Evolutionary conservation across 2,329 filamentous ascomycete species (phyloP).

Genomic region (Aureobasidium pullulans): DNA sequence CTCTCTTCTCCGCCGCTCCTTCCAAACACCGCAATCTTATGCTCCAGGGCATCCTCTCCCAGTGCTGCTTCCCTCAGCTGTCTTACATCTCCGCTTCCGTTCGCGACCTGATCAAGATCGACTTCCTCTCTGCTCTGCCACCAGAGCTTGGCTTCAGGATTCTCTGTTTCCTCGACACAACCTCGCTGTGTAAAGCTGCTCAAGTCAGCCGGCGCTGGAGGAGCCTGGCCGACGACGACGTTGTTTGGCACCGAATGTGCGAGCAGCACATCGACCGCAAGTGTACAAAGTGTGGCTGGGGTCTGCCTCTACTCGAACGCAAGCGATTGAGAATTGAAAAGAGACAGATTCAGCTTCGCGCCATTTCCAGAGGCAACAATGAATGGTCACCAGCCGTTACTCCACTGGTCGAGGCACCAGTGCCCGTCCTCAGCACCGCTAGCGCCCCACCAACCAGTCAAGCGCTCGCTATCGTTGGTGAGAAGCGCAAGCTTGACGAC

Average conservation of each 20-base stretch:
- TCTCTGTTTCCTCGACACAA: conserved; percentile 84
- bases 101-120: conserved; percentile 92
- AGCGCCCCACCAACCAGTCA: not conserved
- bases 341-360: conserved; percentile 68
- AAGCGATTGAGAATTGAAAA: conserved; percentile 83
- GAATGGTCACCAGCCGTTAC: conserved; percentile 46
- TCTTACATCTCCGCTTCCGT: conserved; percentile 88
- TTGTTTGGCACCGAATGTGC: conserved; percentile 98
- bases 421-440: not conserved
- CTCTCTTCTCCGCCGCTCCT: conserved; percentile 90
- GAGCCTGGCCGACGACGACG: conserved; percentile 86
- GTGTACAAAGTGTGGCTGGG: conserved; percentile 94
- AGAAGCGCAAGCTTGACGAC: conserved; percentile 16
- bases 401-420: conserved; percentile 25
- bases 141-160: conserved; percentile 91
- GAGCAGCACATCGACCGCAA: conserved; percentile 93
- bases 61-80: conserved; percentile 95
- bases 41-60: conserved; percentile 89
- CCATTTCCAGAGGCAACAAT: conserved; percentile 51
- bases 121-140: conserved; percentile 84
- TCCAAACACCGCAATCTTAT: conserved; percentile 91
- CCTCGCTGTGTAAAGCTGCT: conserved; percentile 88
- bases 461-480: conserved; percentile 10
- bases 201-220: conserved; percentile 89
- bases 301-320: conserved; percentile 78